Evolutionary conservation across 1,284 basidiomycete species (phyloP), one percentile per base, ranked within the genome.

Genomic region (Meira nashicola): DNA sequence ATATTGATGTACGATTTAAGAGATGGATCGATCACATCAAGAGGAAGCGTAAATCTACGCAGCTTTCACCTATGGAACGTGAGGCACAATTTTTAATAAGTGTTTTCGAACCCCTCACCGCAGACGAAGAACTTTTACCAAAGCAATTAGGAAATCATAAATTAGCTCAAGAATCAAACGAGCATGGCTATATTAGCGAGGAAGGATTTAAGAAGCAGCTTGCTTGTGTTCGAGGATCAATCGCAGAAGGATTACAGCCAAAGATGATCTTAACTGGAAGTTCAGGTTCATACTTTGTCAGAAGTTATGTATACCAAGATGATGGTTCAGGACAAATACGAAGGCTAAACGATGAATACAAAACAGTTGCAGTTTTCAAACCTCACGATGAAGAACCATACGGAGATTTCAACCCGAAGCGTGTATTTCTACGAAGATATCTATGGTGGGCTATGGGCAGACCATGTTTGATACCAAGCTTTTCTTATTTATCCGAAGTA

Each of bases 401-500:
- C 49, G 76, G 76, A 33, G 73, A 78, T 47, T 64, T 78, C 48
- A 75, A 67, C 49, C 65, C 63, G 19, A 77, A 74, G 58, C 70
- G 76, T n/a, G 64, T 71, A 28, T 73, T 78, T 58, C 38, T 76
- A 44, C 71, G 76, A 57, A 71, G 68, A 47, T 78, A 77, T 59
- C 59, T 77, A 10, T 77, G 74, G 74, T 78, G 74, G 74, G 73
- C 73, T 9, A 75, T 78, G 73, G 76, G 76, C 21, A 60, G 76
- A 23, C 71, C 76, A 5, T 78, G 76, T 19, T 64, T 78, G 5
- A 70, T 78, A 10, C 74, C 76, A 25, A 75, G 73, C 54, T 78
- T 78, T 38, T 77, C 75, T 2, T 72, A 72, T 28, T 58, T 76
- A 8, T 86, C 85, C 1, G 86, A 89, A 81, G 89, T 90, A 1